Base-by-base conservation (phyloP, 2,329 filamentous ascomycete genomes). In the Hawksworthiomyces lignivorus region DNA sequence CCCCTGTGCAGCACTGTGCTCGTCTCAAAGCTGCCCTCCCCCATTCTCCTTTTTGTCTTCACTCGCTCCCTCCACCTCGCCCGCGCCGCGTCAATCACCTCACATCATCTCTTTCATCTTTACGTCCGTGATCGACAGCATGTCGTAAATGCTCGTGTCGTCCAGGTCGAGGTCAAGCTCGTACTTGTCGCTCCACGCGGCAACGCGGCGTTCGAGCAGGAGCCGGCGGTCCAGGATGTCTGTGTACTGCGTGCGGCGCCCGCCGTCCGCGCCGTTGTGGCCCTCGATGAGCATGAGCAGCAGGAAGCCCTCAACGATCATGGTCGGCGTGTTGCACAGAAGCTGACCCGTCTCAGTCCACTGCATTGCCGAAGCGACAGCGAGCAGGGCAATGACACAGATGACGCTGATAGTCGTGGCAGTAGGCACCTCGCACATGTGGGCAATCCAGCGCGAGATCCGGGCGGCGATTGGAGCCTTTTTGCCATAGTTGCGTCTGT, bases 301-400 rank as follows among this genome's bases (percentile, higher is more conserved):
- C 36, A 56, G 37, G 36, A 56, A 55, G 5, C 50, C 50, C 39
- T 58, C 52, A 39, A 55, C 48, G 22, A 58, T 57, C 52, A 54
- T 58, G 14, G 56, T 56, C 20, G 55, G 52, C 20, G 52, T 54
- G 36, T 58, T 58, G 51, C 56, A 58, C 31, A 57, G 51, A 29
- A 58, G 47, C 44, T 58, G 56, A 19, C 55, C 55, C 3, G 55
- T 58, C 44, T 49, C 51, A 2, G 51, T 53, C 56, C 55, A 57
- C 39, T 49, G 43, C 54, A 58, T 55, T 7, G 48, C 48, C 7
- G 46, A 45, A 1, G 56, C 55, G 7, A 50, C 43, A 4, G 44
- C 29, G 8, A 57, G 29, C 19, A 58, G 47, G 1, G 36, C 40
- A 10, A 52, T 37, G 2, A 58, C 52, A 1, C 43, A 35, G 3